Base-by-base conservation (phyloP, 192 early-diverging fungal species). In the Phlyctochytrium planicorne region DNA sequence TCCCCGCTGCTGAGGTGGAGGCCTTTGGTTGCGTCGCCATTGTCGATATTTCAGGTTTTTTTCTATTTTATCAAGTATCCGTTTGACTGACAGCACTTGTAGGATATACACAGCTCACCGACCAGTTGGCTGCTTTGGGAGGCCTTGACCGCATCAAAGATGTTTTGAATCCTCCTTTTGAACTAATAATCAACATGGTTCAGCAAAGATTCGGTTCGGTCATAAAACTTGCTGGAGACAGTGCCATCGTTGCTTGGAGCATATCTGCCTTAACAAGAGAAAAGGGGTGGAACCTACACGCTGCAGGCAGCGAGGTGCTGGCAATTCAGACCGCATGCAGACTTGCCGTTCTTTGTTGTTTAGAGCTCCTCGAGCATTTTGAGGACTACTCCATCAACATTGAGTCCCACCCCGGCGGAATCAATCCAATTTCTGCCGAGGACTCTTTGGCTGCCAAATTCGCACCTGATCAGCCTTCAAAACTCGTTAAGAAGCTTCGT, bases 141-240 rank as follows among this genome's bases (percentile, higher is more conserved):
- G 25, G 12, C 6, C 14, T 29, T 4, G 70, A 60, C 16, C 59
- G 63, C 36, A 55, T 72, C 16, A 72, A 66, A 60, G 70, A 72
- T 31, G 55, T 72, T 17, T 32, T 72, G 30, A 72, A 72, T 37
- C 65, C 65, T 31, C 70, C 70, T 1, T 60, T 72, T 34, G 65
- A 66, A 23, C 56, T 65, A 3, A 65, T 72, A 24, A 59, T 72
- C n/a, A 50, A 60, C 34, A 63, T 52, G 30, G 70, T 72, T 37
- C 70, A 72, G n/a, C 16, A 34, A 31, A 52, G 37, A 23, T 63
- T 63, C 6, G 70, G 70, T 16, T 66, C 70, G 20, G 47, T 72
- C 25, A 62, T 72, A 2, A 72, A 71, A 37, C 63, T 71, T 63
- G 69, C 69, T 16, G 69, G 69, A 33, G 69, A 71, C 53, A 62